Evolutionary conservation across 139 green algal genomes (phyloP).

Genomic region (Diplosphaera chodatii): DNA sequence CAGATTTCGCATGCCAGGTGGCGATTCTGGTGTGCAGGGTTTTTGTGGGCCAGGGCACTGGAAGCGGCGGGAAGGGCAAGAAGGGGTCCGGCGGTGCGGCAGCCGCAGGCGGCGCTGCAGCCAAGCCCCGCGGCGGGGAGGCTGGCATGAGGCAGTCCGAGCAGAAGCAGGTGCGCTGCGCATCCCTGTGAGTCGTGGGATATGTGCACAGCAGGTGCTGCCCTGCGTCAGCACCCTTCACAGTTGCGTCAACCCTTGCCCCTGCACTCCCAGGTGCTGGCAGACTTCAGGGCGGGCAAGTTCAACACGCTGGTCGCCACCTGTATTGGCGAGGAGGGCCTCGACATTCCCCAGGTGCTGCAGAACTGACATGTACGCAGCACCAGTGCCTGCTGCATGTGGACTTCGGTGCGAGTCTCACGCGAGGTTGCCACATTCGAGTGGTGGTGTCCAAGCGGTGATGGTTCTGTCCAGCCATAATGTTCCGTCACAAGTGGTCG

Average conservation of each 20-base stretch:
- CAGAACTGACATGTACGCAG: slow-evolving; percentile 37
- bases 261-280: slow-evolving; percentile 37
- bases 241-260: too few relatives aligned
- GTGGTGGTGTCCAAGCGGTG: too few relatives aligned
- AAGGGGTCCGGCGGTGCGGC: not conserved
- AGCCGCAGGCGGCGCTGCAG: not conserved
- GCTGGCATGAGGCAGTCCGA: slow-evolving; percentile 39
- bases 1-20: too few relatives aligned
- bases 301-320: slow-evolving; percentile 88
- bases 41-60: slow-evolving; percentile 82
- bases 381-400: too few relatives aligned
- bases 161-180: slow-evolving; percentile 53
- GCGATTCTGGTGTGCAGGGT: too few relatives aligned
- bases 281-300: slow-evolving; percentile 43
- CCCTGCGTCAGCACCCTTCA: too few relatives aligned
- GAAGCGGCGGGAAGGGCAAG: slow-evolving; percentile 11
- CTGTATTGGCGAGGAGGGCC: slow-evolving; percentile 92
- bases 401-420: too few relatives aligned
- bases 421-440: too few relatives aligned
- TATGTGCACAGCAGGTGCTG: too few relatives aligned
- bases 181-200: too few relatives aligned
- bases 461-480: too few relatives aligned
- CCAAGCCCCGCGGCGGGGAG: slow-evolving; percentile 3
- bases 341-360: slow-evolving; percentile 85
- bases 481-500: not conserved